Evolutionary conservation across 345 rosid species (phyloP).

Genomic region (Lenwebbia sp.): DNA sequence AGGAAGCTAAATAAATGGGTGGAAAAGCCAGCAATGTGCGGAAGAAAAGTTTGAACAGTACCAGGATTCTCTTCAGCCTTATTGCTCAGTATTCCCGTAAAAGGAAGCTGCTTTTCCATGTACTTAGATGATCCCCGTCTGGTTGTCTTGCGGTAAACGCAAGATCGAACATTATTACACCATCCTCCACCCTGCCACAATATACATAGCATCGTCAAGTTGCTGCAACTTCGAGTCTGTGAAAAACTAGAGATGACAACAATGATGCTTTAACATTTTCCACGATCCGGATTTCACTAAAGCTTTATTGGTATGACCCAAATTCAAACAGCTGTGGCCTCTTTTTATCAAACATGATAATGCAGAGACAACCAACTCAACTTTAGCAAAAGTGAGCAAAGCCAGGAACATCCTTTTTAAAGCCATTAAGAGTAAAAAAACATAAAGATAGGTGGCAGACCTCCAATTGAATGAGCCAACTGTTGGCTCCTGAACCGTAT

Average conservation of each 20-base stretch:
- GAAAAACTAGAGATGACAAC: not conserved
- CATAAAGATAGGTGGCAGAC: constrained; percentile 1
- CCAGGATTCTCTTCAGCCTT: constrained; percentile 78
- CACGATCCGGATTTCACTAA: not conserved
- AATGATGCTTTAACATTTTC: not conserved
- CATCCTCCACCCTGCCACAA: constrained; percentile 93
- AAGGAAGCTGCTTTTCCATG: constrained; percentile 79
- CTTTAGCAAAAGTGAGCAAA: not conserved
- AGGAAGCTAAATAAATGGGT: not conserved
- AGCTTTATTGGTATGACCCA: not conserved
- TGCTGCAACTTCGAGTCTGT: not conserved
- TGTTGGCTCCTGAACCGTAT: constrained; percentile 28
- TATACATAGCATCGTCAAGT: not conserved
- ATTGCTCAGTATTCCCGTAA: constrained; percentile 77
- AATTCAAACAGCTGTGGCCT: not conserved
- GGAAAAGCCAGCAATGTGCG: not conserved
- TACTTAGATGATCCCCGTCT: constrained; percentile 72
- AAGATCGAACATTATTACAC: constrained; percentile 68
- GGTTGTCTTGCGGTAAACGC: constrained; percentile 64
- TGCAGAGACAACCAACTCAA: not conserved
- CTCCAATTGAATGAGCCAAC: constrained; percentile 46
- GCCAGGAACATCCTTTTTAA: not conserved
- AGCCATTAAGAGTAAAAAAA: not conserved
- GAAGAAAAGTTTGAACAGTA: not conserved
- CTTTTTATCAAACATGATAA: not conserved